Evolutionary conservation across 2,329 filamentous ascomycete genomes (phyloP).

Genomic region (Neodidymelliopsis sp.): DNA sequence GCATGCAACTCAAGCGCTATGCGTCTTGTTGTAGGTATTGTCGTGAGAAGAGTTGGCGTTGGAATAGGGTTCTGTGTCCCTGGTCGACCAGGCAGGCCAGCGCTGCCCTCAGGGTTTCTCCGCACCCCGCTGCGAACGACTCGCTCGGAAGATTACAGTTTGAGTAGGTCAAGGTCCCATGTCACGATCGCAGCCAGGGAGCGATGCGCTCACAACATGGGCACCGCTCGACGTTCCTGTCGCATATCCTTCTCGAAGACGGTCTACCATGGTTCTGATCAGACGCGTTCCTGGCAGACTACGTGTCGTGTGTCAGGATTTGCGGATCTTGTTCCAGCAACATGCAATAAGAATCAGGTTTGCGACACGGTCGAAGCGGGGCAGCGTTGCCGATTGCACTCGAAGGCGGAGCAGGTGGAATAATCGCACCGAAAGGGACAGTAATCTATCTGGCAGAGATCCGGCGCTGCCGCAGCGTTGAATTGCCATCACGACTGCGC

Average conservation of each 20-base stretch:
- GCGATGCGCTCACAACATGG: conserved; percentile 29
- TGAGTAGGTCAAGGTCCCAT: conserved; percentile 48
- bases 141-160: conserved; percentile 46
- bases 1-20: no score
- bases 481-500: conserved; percentile 18
- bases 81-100: conserved; percentile 37
- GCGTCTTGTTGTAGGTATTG: no score
- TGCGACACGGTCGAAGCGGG: conserved; percentile 31
- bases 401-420: conserved; percentile 20
- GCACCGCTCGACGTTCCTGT: conserved; percentile 32
- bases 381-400: conserved; percentile 20
- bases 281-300: conserved; percentile 17
- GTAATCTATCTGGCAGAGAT: conserved; percentile 8
- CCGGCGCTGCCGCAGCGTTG: conserved; percentile 22
- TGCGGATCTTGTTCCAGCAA: conserved; percentile 21
- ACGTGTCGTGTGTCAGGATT: conserved; percentile 39
- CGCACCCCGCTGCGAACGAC: conserved; percentile 48
- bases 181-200: conserved; percentile 46
- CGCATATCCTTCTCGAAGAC: conserved; percentile 38
- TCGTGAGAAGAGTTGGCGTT: conserved; percentile 30
- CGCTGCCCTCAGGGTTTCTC: conserved; percentile 49
- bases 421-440: conserved; percentile 27
- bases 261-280: conserved; percentile 20
- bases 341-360: conserved; percentile 22
- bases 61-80: conserved; percentile 50